Conservation (phyloP, 371 early-diverging fungal genomes). For the Rhizomucor miehei region DNA sequence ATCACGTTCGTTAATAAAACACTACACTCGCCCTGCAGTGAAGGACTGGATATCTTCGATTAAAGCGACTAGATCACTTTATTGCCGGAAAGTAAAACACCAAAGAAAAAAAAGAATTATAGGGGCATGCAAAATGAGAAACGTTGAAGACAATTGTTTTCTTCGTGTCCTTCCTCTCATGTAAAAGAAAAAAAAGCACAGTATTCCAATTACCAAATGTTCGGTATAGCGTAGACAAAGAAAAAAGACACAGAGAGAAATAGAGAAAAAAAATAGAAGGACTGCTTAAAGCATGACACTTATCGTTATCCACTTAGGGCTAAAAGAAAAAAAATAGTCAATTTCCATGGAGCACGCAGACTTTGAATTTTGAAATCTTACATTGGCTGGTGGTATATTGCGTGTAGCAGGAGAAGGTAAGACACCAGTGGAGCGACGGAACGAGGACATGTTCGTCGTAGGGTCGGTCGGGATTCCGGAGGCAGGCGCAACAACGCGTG, state of each 20-base stretch:
- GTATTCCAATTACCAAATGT: no score
- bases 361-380: constrained; percentile 1
- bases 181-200: background rate
- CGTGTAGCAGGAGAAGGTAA: constrained; percentile 17
- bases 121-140: background rate
- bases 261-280: no score
- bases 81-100: no score
- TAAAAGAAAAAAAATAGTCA: constrained; percentile 1
- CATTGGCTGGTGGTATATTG: constrained; percentile 18
- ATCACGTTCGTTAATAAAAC: no score
- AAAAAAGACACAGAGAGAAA: no score
- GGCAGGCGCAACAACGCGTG: constrained; percentile 11
- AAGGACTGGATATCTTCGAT: no score
- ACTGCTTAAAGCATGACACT: no score
- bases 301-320: background rate
- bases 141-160: no score
- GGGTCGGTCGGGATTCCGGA: constrained; percentile 12
- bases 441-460: constrained; percentile 13
- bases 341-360: background rate
- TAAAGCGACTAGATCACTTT: no score
- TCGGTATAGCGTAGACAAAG: no score
- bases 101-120: background rate
- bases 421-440: constrained; percentile 19
- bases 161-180: background rate
- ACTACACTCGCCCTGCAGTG: no score